phyloP scores from a whole-genome alignment of 345 rosid genomes.

The Populus alba region DNA sequence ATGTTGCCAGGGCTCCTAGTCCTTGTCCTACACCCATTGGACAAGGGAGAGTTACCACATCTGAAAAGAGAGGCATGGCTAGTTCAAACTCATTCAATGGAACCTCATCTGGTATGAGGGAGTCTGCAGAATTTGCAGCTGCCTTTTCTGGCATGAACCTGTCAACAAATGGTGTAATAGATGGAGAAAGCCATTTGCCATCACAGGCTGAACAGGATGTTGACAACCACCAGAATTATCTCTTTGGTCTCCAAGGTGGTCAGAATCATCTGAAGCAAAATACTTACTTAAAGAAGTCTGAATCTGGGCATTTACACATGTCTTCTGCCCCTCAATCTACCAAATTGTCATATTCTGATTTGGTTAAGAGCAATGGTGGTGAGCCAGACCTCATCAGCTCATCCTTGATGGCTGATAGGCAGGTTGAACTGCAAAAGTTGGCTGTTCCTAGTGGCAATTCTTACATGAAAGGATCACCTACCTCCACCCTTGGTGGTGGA shows the following conservation, averaged over 20 bases:
- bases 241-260: slow-evolving; percentile 48
- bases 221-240: slow-evolving; percentile 41
- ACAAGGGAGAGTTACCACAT: slow-evolving; percentile 51
- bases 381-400: slow-evolving; percentile 37
- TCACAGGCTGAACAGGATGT: slow-evolving; percentile 40
- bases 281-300: slow-evolving; percentile 35
- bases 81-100: slow-evolving; percentile 54
- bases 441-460: slow-evolving; percentile 40
- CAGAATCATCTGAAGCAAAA: slow-evolving; percentile 44
- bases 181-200: slow-evolving; percentile 38
- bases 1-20: slow-evolving; percentile 75
- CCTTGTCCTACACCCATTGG: slow-evolving; percentile 87
- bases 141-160: slow-evolving; percentile 71
- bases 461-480: slow-evolving; percentile 63
- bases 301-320: slow-evolving; percentile 37
- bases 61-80: slow-evolving; percentile 57
- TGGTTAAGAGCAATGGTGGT: slow-evolving; percentile 35
- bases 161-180: slow-evolving; percentile 41
- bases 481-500: slow-evolving; percentile 50
- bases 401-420: slow-evolving; percentile 42
- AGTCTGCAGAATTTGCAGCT: slow-evolving; percentile 57
- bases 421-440: slow-evolving; percentile 42
- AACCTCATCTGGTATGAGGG: slow-evolving; percentile 46
- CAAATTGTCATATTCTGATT: slow-evolving; percentile 34
- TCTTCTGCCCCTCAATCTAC: slow-evolving; percentile 28